Evolutionary conservation across 2,329 filamentous ascomycete species (phyloP), one percentile per base, ranked within the genome.

Genomic region (Xylaria sp.): DNA sequence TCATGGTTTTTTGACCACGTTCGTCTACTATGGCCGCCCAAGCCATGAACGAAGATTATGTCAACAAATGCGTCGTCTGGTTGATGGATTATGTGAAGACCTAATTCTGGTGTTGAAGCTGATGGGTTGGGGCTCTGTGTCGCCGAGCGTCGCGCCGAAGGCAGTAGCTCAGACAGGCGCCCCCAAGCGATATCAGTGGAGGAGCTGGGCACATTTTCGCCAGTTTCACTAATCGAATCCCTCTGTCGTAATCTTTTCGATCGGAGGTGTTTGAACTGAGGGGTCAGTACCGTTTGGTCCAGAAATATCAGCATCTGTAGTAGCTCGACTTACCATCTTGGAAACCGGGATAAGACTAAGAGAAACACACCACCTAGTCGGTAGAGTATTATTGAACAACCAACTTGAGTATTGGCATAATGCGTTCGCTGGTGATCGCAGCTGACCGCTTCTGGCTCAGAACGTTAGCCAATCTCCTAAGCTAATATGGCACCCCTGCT

Each of bases 71-170:
- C 12, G 20, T 31, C 5, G 15, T 66, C 62, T 10, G 62, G 66
- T 12, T 56, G 48, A 57, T 66, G 62, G n/a, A 68, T 39, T 15
- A 68, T 39, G 62, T 65, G 66, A 51, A 68, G 55, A 10, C 62
- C 62, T 8, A 68, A 10, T 9, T 49, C 62, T 1, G 61, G 61
- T 51, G 54, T 5, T 8, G 52, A 52, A 43, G 59, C 23, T 15
- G 65, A 67, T 2, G 60, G 25, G n/a, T 33, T 67, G 51, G 52
- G 60, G 23, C 36, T 0, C 13, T 28, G 46, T 3, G 46, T 54
- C 48, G 3, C 46, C 13, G 52, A 54, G 23, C n/a, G 18, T 10
- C 18, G 46, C 8, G 62, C 31, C 7, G 55, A 58, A n/a, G 55
- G 36, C 6, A 59, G 55, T 4, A 65, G 33, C 13, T 59, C 62